These are phyloP conservation scores for Saccharomycopsis amapae DNA, from an alignment of 805 yeast species.

Conservation along the genomic window DNA sequence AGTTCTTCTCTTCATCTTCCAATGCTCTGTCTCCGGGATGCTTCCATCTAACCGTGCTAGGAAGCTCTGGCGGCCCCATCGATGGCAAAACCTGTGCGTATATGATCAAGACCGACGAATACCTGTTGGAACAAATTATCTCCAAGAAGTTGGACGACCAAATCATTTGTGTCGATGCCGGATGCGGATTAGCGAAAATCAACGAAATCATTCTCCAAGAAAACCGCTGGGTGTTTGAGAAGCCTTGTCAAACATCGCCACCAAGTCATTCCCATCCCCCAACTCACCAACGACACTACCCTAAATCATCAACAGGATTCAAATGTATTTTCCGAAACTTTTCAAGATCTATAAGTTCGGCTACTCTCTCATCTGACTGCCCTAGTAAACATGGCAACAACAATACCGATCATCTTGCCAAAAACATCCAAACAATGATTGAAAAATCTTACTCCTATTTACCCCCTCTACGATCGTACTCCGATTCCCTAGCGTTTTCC, in stretches of 20 bases:
- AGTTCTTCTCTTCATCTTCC: background rate
- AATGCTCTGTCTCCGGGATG: no score
- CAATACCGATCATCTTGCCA: background rate
- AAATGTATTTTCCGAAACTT: background rate
- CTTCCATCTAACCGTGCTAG: conserved; percentile 64
- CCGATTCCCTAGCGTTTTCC: conserved; percentile 27
- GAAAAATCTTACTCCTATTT: conserved; percentile 5
- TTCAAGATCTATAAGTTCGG: background rate
- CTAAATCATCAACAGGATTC: background rate
- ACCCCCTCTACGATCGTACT: conserved; percentile 27
- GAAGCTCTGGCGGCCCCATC: conserved; percentile 81
- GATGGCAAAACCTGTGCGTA: conserved; percentile 65
- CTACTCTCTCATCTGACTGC: background rate
- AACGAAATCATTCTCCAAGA: conserved; percentile 33
- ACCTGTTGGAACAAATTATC: conserved; percentile 36
- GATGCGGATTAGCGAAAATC: conserved; percentile 58
- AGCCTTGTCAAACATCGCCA: background rate
- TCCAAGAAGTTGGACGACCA: conserved; percentile 27
- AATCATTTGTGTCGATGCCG: conserved; percentile 68
- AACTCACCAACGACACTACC: no score
- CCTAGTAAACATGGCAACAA: background rate
- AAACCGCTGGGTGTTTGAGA: conserved; percentile 2
- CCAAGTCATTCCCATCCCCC: background rate
- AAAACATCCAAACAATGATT: conserved; percentile 8
- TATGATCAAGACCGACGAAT: conserved; percentile 48